phyloP scores from a whole-genome alignment of 2,329 filamentous ascomycete genomes.

The Alternaria arborescens region DNA sequence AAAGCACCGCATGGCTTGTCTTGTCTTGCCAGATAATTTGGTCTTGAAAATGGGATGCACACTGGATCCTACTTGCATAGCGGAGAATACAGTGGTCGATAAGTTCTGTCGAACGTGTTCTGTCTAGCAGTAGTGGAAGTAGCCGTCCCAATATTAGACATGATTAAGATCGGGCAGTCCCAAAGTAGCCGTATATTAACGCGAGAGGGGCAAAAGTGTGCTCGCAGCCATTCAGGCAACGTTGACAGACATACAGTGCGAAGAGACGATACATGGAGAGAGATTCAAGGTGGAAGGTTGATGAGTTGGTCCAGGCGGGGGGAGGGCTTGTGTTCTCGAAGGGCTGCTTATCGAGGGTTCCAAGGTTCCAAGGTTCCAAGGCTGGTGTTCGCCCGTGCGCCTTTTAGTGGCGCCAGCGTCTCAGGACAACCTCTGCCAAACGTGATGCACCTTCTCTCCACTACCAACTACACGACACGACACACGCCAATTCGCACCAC shows the following conservation, averaged over 20 bases:
- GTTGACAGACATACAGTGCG: neutral
- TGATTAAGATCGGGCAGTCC: neutral
- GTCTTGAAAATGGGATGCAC: neutral
- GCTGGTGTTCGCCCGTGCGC: constrained; percentile 20
- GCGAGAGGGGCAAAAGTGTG: neutral
- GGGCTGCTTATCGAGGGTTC: constrained; percentile 18
- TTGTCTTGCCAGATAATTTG: neutral
- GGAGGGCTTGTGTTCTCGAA: no score
- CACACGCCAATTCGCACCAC: constrained; percentile 28
- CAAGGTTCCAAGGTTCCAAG: constrained; percentile 1
- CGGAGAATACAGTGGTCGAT: neutral
- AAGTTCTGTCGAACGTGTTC: neutral
- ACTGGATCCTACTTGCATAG: neutral
- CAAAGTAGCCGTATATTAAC: neutral
- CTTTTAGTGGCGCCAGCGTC: constrained; percentile 13
- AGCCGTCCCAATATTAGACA: neutral
- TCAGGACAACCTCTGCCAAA: constrained; percentile 36
- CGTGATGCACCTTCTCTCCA: constrained; percentile 23
- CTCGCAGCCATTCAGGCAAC: neutral
- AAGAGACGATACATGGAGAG: neutral
- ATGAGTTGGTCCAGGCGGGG: neutral
- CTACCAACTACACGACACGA: constrained; percentile 35
- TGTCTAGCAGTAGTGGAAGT: neutral
- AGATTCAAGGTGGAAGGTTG: neutral
- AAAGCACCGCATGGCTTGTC: neutral